Conservation (phyloP, 2,329 filamentous ascomycete species). For the Phaeosphaeria sp. region DNA sequence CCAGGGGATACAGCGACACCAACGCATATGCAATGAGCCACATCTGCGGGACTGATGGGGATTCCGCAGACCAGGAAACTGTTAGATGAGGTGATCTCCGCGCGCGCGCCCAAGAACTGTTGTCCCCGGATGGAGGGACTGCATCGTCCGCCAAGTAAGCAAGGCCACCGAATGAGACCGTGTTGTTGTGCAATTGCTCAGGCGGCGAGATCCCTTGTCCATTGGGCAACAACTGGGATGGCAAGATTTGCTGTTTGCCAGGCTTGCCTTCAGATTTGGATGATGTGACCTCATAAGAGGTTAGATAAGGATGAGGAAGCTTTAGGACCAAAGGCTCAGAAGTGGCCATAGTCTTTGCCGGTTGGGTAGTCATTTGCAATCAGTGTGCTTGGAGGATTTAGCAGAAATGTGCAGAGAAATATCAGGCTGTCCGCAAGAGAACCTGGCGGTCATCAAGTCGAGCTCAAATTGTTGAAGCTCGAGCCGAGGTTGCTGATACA, state of each 20-base stretch:
- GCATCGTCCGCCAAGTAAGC: slow-evolving; percentile 29
- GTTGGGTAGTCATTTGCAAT: slow-evolving; percentile 26
- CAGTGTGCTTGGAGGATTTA: background rate
- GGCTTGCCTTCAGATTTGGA: slow-evolving; percentile 27
- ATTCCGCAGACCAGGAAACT: slow-evolving; percentile 50
- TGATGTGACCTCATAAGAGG: slow-evolving; percentile 39
- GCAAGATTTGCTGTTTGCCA: slow-evolving; percentile 26
- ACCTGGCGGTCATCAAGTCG: background rate
- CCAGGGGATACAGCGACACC: slow-evolving; percentile 51
- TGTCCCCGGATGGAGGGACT: slow-evolving; percentile 38
- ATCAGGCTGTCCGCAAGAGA: background rate
- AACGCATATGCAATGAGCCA: slow-evolving; percentile 58
- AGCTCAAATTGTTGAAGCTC: background rate
- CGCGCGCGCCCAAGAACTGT: slow-evolving; percentile 53
- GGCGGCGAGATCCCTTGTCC: slow-evolving; percentile 31
- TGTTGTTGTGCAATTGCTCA: slow-evolving; percentile 33
- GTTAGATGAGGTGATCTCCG: slow-evolving; percentile 52
- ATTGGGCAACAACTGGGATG: slow-evolving; percentile 23
- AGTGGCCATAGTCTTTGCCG: slow-evolving; percentile 16
- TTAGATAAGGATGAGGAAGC: slow-evolving; percentile 48
- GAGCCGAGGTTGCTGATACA: slow-evolving; percentile 35
- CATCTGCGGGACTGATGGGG: slow-evolving; percentile 54
- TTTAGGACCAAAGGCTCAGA: slow-evolving; percentile 38
- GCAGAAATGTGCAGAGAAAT: background rate
- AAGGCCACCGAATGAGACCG: slow-evolving; percentile 39